Conservation (phyloP, 345 rosid genomes). For the Pistacia atlantica region DNA sequence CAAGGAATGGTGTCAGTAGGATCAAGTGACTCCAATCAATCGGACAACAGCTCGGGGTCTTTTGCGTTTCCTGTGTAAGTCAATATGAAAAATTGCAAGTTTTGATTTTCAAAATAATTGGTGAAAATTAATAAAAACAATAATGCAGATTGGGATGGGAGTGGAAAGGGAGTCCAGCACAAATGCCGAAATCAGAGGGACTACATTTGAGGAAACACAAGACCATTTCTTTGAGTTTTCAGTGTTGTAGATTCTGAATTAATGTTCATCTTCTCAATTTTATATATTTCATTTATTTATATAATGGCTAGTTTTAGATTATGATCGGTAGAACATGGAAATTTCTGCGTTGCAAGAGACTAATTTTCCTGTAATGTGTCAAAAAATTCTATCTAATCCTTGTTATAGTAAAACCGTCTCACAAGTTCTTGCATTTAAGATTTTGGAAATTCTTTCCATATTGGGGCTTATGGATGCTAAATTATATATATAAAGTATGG, state of each 20-base stretch:
- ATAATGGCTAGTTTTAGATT: too few species aligned
- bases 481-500: too few species aligned
- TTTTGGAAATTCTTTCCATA: too few species aligned
- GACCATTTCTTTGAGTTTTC: constrained; percentile 44
- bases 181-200: constrained; percentile 67
- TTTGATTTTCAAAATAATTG: neutral
- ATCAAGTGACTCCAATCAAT: constrained; percentile 52
- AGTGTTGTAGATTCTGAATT: constrained; percentile 61
- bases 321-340: too few species aligned
- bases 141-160: constrained; percentile 63
- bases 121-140: neutral
- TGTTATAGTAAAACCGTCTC: too few species aligned
- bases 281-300: neutral
- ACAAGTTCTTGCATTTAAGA: too few species aligned
- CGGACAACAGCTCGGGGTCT: constrained; percentile 60
- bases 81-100: neutral
- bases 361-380: too few species aligned
- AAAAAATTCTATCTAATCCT: too few species aligned
- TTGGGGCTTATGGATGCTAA: too few species aligned
- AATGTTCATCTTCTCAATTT: neutral
- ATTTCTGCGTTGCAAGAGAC: too few species aligned
- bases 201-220: constrained; percentile 48
- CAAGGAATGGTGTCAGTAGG: constrained; percentile 28
- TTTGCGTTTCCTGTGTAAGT: constrained; percentile 80
- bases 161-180: constrained; percentile 72